Evolutionary conservation across 2,329 filamentous ascomycete genomes (phyloP), one percentile per base, ranked within the genome.

Genomic region (Elsinoe fawcettii): DNA sequence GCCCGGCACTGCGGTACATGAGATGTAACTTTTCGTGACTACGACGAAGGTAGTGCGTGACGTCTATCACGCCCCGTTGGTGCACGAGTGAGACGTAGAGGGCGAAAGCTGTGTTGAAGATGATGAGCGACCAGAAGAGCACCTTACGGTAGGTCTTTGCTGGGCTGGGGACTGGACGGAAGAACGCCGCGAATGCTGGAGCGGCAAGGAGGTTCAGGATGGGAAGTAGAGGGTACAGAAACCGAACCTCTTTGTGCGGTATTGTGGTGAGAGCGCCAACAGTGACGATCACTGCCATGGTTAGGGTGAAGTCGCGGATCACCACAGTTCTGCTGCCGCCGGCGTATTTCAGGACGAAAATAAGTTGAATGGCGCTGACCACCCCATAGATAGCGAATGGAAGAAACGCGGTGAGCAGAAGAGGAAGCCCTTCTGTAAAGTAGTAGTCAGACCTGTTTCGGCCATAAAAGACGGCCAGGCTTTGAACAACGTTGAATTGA

Each of bases 221-320:
- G 1, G 93, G 92, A 1, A 97, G 80, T 16, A 99, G 80, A 1
- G 93, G 92, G 66, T 95, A 96, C 63, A 97, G 88, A 75, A 99
- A 99, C 66, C 93, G 89, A 64, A 96, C 88, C 77, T 99, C 93
- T 71, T 99, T 99, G 74, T 99, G 93, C 1, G 90, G 84, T 63
- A 97, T 88, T 47, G 88, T 67, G 1, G 89, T 95, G 32, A 97
- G 79, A 1, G 77, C 70, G 1, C 74, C 68, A 8, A 87, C 73
- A 58, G 85, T 87, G 56, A 85, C 61, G 27, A 66, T 59, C 5
- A 77, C 76, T 8, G 83, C 77, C 7, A 91, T 73, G 34, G 79
- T 77, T 36, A 61, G 43, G 9, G 60, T 46, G 12, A 36, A 25
- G 9, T 53, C 57, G 22, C 34, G 61, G 20, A 63, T 62, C 44